A percentile compares a stretch with the other conserved stretches of the same genome.
These are phyloP conservation scores for Chaetomiaceae sp. DNA, from an alignment of 2,329 filamentous ascomycete species.

Conservation along the genomic window DNA sequence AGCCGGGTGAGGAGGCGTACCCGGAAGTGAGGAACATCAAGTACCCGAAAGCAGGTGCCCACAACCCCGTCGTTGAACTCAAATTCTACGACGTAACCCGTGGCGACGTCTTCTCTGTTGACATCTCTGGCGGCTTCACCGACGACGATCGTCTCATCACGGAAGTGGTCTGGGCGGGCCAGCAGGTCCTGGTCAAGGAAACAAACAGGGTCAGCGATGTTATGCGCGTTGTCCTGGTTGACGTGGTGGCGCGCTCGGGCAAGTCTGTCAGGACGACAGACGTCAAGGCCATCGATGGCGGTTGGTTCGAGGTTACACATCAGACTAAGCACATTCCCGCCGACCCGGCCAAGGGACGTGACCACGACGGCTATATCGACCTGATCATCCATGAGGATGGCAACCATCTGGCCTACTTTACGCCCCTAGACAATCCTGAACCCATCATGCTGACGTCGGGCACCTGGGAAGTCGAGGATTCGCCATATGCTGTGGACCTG, in stretches of 20 bases:
- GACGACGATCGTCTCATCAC: slow-evolving; percentile 86
- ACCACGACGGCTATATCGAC: slow-evolving; percentile 87
- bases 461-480: slow-evolving; percentile 84
- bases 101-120: slow-evolving; percentile 72
- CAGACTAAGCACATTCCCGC: slow-evolving; percentile 82
- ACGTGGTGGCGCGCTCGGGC: slow-evolving; percentile 67
- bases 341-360: slow-evolving; percentile 68
- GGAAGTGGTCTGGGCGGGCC: slow-evolving; percentile 85
- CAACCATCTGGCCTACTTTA: slow-evolving; percentile 91
- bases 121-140: slow-evolving; percentile 69
- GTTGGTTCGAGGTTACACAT: slow-evolving; percentile 94
- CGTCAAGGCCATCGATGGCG: slow-evolving; percentile 80
- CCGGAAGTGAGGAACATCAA: slow-evolving; percentile 90
- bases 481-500: slow-evolving; percentile 79
- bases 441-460: slow-evolving; percentile 84
- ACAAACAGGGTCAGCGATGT: slow-evolving; percentile 92
- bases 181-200: slow-evolving; percentile 79
- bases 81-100: slow-evolving; percentile 82
- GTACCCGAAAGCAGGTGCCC: slow-evolving; percentile 91
- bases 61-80: slow-evolving; percentile 84
- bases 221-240: slow-evolving; percentile 81
- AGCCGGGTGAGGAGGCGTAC: slow-evolving; percentile 74
- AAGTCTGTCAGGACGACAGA: slow-evolving; percentile 76
- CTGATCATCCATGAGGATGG: slow-evolving; percentile 80
- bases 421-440: slow-evolving; percentile 75